Percentiles rank a stretch among this genome's conserved stretches.
phyloP scores from a whole-genome alignment of 257 asterid species.

The Gardenia jasminoides region DNA sequence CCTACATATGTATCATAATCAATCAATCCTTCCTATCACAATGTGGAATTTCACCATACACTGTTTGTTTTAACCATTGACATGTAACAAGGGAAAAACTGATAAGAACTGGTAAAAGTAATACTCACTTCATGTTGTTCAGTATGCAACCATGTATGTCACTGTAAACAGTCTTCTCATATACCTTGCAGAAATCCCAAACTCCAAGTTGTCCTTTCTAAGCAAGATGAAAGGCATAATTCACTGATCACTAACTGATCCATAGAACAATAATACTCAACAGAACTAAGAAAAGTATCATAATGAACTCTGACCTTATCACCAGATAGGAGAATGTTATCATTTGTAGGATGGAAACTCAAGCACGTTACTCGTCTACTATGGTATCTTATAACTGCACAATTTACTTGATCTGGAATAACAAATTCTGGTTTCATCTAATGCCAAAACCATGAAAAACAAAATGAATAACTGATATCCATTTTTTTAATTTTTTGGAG shows the following conservation, averaged over 20 bases:
- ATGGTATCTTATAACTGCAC: constrained; percentile 90
- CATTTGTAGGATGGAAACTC: constrained; percentile 91
- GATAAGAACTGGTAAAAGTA: not conserved
- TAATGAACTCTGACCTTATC: constrained; percentile 63
- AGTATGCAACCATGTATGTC: constrained; percentile 79
- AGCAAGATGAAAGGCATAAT: constrained; percentile 1
- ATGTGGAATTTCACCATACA: not conserved
- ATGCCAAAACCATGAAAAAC: constrained; percentile 19
- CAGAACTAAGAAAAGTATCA: not conserved
- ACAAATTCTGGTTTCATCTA: constrained; percentile 76
- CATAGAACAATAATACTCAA: not conserved
- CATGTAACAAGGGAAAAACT: constrained; percentile 1
- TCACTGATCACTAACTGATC: not conserved
- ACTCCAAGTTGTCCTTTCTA: constrained; percentile 99
- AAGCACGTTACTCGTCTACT: constrained; percentile 93
- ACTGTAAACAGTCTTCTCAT: constrained; percentile 78
- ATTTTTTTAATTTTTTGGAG: too few relatives aligned
- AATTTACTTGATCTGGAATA: constrained; percentile 79
- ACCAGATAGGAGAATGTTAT: constrained; percentile 83
- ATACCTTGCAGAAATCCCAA: constrained; percentile 85
- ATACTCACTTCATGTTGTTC: constrained; percentile 86
- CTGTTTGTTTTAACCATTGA: constrained; percentile 3
- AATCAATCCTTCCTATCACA: not conserved
- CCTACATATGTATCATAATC: constrained; percentile 41
- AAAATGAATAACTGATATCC: not conserved